These are phyloP conservation scores for Aspergillus sclerotiicarbonarius DNA, from an alignment of 495 filamentous ascomycete species.

Conservation along the genomic window DNA sequence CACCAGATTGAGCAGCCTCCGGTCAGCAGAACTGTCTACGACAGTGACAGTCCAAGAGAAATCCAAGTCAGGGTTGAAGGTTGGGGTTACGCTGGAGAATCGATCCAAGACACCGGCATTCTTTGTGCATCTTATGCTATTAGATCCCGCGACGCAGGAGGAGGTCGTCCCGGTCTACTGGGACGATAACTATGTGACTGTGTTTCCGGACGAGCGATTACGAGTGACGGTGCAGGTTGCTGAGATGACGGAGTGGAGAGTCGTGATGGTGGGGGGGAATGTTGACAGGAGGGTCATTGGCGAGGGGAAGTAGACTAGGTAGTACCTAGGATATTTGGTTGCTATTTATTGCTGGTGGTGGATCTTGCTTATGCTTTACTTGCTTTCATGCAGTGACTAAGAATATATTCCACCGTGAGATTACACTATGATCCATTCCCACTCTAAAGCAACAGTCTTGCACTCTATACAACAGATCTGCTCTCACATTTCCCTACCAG, in stretches of 20 bases:
- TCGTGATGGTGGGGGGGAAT: conserved; percentile 18
- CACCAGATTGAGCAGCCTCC: conserved; percentile 44
- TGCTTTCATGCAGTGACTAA: too few species aligned
- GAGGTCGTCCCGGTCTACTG: conserved; percentile 54
- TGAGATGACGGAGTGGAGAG: conserved; percentile 13
- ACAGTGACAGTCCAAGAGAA: conserved; percentile 6
- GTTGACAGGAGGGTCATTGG: conserved; percentile 5
- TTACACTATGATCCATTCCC: too few species aligned
- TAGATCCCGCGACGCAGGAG: conserved; percentile 32
- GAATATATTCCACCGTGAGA: too few species aligned
- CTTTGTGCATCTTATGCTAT: conserved; percentile 51
- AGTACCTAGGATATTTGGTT: too few species aligned
- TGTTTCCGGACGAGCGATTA: conserved; percentile 59
- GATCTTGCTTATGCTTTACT: too few species aligned
- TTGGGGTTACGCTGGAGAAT: conserved; percentile 50
- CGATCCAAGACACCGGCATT: conserved; percentile 52
- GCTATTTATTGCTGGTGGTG: too few species aligned
- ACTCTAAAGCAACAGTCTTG: too few species aligned
- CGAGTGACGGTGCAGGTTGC: conserved; percentile 25
- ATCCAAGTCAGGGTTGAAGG: not conserved
- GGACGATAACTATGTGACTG: conserved; percentile 63
- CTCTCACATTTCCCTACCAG: too few species aligned
- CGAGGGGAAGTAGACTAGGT: not conserved
- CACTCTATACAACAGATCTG: too few species aligned
- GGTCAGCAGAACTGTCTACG: conserved; percentile 33